Evolutionary conservation across 1,284 basidiomycete genomes (phyloP).

Genomic region (Puccinia horiana): DNA sequence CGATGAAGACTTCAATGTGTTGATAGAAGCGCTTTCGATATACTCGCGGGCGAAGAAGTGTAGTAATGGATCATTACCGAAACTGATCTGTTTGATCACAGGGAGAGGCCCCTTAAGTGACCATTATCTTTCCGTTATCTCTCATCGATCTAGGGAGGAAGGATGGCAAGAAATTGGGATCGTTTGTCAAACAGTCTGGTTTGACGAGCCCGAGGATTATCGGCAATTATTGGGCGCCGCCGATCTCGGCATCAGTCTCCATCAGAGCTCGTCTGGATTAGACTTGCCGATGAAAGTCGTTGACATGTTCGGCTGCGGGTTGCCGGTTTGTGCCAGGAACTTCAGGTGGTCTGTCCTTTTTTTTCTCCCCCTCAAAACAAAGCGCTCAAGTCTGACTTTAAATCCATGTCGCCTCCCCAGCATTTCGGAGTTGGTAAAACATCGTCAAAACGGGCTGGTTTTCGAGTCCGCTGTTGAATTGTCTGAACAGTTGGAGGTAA

Average conservation of each 20-base stretch:
- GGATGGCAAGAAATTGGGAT: constrained; percentile 77
- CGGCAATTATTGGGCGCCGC: constrained; percentile 69
- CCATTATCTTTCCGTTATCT: constrained; percentile 70
- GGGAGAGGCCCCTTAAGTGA: constrained; percentile 82
- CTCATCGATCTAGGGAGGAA: constrained; percentile 64
- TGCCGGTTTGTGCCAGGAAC: constrained; percentile 86
- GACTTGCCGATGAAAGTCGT: constrained; percentile 99
- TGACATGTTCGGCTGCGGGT: constrained; percentile 96
- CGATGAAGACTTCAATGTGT: constrained; percentile 89
- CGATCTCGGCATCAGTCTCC: constrained; percentile 86
- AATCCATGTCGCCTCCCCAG: constrained; percentile 60
- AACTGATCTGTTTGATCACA: constrained; percentile 74
- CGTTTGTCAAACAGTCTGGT: constrained; percentile 65
- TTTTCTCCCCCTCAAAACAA: background rate
- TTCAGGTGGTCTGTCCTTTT: constrained; percentile 72
- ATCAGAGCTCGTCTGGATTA: constrained; percentile 82
- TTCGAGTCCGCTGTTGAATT: constrained; percentile 74
- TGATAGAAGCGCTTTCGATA: constrained; percentile 70
- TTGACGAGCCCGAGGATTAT: constrained; percentile 50
- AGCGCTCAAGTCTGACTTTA: constrained; percentile 19
- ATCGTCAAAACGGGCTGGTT: constrained; percentile 76
- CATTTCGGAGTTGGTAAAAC: constrained; percentile 79
- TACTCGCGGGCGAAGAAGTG: constrained; percentile 67
- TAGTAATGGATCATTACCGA: constrained; percentile 53
- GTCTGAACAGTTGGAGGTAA: constrained; percentile 71